Conservation (phyloP, 164 flowering plant species). For the Houttuynia cordata region DNA sequence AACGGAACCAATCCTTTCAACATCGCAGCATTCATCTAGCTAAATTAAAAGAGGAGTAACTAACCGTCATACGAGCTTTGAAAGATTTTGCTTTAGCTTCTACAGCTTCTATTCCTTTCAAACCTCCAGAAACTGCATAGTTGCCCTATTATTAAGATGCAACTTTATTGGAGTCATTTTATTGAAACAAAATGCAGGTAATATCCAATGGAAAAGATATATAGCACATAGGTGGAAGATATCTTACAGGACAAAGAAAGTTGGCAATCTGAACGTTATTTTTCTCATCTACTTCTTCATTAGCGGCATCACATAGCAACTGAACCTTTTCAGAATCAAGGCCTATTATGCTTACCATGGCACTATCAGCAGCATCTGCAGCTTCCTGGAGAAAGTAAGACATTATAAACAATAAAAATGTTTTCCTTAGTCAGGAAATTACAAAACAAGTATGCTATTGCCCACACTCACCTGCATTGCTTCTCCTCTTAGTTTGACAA, state of each 20-base stretch:
- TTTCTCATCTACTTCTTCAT: conserved; percentile 76
- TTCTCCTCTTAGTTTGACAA: conserved; percentile 94
- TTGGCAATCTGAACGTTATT: conserved; percentile 94
- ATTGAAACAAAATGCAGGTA: background rate
- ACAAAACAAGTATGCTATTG: background rate
- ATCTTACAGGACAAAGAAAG: conserved; percentile 77
- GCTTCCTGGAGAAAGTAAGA: conserved; percentile 55
- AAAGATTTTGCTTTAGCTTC: conserved; percentile 97
- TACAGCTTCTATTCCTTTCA: conserved; percentile 85
- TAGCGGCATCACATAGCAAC: conserved; percentile 88
- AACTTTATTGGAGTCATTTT: conserved; percentile 1
- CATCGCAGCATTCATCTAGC: background rate
- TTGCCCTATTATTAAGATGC: conserved; percentile 49
- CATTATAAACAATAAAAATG: conserved; percentile 1
- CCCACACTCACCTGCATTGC: conserved; percentile 79
- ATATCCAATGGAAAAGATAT: background rate
- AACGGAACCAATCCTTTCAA: no score
- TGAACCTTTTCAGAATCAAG: conserved; percentile 91
- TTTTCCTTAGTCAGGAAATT: background rate
- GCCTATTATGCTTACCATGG: conserved; percentile 94
- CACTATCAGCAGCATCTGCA: conserved; percentile 90
- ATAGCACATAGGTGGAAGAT: background rate
- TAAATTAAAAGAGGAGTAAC: background rate
- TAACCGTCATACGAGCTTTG: conserved; percentile 97
- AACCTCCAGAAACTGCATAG: conserved; percentile 96